Conservation (phyloP, 2,329 filamentous ascomycete species). For the Coniochaeta pulveracea region DNA sequence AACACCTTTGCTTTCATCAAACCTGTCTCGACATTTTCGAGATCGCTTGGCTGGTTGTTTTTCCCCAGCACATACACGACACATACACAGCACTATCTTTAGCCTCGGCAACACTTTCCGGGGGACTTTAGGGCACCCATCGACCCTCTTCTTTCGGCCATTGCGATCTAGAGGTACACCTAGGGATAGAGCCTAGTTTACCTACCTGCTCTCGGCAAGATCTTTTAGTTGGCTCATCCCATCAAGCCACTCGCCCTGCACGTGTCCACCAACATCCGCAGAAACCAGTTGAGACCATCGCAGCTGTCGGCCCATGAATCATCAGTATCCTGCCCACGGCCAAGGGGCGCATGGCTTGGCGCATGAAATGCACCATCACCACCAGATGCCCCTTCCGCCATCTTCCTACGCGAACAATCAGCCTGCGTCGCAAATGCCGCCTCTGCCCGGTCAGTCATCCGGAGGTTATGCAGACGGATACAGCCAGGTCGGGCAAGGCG, state of each 20-base stretch:
- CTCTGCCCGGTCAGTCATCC: not conserved
- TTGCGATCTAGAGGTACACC: not conserved
- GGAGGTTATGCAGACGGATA: conserved; percentile 1
- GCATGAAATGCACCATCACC: conserved; percentile 1
- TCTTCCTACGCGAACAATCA: not conserved
- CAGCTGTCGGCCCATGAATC: too few species aligned
- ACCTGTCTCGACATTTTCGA: too few species aligned
- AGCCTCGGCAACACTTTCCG: too few species aligned
- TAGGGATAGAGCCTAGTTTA: not conserved
- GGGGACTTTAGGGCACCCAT: too few species aligned
- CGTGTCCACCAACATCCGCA: not conserved
- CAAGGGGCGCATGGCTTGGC: conserved; percentile 1
- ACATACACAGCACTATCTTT: too few species aligned
- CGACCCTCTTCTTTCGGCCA: not conserved
- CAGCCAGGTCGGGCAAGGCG: conserved; percentile 1
- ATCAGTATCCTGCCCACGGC: not conserved
- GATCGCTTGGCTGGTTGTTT: too few species aligned
- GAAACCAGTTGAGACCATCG: too few species aligned
- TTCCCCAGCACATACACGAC: too few species aligned
- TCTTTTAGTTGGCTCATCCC: not conserved
- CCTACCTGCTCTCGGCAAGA: not conserved
- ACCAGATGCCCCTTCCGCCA: conserved; percentile 3
- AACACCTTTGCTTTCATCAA: too few species aligned
- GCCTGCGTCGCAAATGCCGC: not conserved
- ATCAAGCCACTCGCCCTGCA: not conserved